These are phyloP conservation scores for Erodium texanum DNA, from an alignment of 441 rosid species.

Conservation along the genomic window DNA sequence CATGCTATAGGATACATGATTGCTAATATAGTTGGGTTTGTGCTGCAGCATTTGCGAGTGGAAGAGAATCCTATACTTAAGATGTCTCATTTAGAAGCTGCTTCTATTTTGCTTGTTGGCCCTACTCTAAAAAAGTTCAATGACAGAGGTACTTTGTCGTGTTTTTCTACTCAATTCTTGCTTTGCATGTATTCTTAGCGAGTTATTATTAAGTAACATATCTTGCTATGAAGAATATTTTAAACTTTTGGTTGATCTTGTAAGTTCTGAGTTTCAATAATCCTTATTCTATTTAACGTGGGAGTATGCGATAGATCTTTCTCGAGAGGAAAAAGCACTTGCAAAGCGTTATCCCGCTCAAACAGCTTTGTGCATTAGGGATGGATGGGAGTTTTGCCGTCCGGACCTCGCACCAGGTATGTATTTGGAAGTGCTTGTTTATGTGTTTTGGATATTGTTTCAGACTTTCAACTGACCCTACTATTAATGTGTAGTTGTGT, in stretches of 20 bases:
- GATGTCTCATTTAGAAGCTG: constrained; percentile 95
- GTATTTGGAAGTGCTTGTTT: constrained; percentile 12
- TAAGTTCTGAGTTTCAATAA: constrained; percentile 5
- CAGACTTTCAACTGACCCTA: neutral
- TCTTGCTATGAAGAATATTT: constrained; percentile 4
- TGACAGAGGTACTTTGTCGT: constrained; percentile 66
- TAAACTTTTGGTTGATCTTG: constrained; percentile 8
- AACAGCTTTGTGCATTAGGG: constrained; percentile 83
- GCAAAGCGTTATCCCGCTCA: constrained; percentile 88
- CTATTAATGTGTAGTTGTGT: neutral
- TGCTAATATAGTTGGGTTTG: constrained; percentile 14
- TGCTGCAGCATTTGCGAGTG: constrained; percentile 84
- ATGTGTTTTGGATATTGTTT: constrained; percentile 7
- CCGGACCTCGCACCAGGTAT: constrained; percentile 85
- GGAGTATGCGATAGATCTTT: constrained; percentile 52
- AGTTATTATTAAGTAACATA: constrained; percentile 6
- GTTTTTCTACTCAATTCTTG: constrained; percentile 8
- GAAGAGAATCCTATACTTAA: constrained; percentile 97
- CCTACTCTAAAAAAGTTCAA: constrained; percentile 91
- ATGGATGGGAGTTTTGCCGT: constrained; percentile 95
- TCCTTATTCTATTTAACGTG: constrained; percentile 17
- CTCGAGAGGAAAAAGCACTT: constrained; percentile 73
- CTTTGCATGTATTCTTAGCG: neutral
- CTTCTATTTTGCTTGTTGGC: constrained; percentile 90
- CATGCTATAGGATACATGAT: neutral